Evolutionary conservation across 495 filamentous ascomycete genomes (phyloP).

Genomic region (Tetracladium marchalianum): DNA sequence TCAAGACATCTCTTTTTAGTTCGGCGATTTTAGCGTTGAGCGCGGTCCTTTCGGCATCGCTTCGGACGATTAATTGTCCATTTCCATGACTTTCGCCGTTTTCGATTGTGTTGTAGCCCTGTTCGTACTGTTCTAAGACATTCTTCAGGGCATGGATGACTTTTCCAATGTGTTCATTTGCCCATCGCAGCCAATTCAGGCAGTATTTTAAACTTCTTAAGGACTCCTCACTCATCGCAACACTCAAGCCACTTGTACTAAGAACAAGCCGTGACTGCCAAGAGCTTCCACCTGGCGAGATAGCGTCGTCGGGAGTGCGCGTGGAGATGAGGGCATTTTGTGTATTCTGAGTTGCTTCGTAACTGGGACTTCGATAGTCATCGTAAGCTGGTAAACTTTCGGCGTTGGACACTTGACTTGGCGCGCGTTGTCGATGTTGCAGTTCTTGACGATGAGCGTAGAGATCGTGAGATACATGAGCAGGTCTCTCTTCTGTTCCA

Average conservation of each 20-base stretch:
- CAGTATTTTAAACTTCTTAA: slow-evolving; percentile 68
- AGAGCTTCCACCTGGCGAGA: slow-evolving; percentile 14
- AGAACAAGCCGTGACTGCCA: slow-evolving; percentile 78
- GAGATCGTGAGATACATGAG: slow-evolving; percentile 34
- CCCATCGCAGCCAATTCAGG: slow-evolving; percentile 62
- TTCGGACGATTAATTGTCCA: slow-evolving; percentile 19
- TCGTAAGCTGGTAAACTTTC: slow-evolving; percentile 77
- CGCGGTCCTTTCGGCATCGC: slow-evolving; percentile 26
- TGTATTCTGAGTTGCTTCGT: slow-evolving; percentile 32
- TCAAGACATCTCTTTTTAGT: slow-evolving; percentile 63
- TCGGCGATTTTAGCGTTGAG: slow-evolving; percentile 52
- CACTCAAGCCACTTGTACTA: slow-evolving; percentile 71
- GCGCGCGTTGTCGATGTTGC: slow-evolving; percentile 22
- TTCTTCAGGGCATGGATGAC: slow-evolving; percentile 57
- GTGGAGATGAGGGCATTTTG: slow-evolving; percentile 17
- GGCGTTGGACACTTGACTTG: slow-evolving; percentile 28
- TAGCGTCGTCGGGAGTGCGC: slow-evolving; percentile 21
- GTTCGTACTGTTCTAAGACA: slow-evolving; percentile 69
- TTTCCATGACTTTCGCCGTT: slow-evolving; percentile 11
- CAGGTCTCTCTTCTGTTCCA: slow-evolving; percentile 10
- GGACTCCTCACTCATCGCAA: slow-evolving; percentile 80
- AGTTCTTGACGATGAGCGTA: slow-evolving; percentile 21
- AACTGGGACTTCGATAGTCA: slow-evolving; percentile 59
- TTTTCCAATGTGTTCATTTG: slow-evolving; percentile 63
- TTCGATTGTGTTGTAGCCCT: slow-evolving; percentile 7